Percentiles rank a stretch among this genome's conserved stretches.
Evolutionary conservation across 306 rosid genomes (phyloP).

Genomic region (Hippophae tibetana): DNA sequence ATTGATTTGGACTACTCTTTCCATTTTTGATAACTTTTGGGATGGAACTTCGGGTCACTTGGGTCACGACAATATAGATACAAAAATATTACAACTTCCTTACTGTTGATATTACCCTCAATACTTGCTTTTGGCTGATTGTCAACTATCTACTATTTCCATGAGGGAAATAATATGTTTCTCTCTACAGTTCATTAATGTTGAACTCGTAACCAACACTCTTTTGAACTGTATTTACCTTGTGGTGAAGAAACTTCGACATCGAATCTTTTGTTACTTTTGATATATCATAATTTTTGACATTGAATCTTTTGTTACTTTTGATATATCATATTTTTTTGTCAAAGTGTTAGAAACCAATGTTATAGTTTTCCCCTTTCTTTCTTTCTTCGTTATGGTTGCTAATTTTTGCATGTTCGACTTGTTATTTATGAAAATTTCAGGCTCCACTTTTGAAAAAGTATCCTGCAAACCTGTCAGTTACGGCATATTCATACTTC

Average conservation of each 20-base stretch:
- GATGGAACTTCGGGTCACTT: too few relatives aligned
- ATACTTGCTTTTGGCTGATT: neutral
- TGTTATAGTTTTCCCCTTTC: conserved; percentile 6
- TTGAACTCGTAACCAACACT: neutral
- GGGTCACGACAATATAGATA: too few relatives aligned
- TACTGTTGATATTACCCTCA: neutral
- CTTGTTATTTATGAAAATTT: conserved; percentile 22
- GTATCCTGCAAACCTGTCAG: conserved; percentile 73
- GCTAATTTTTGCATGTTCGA: conserved; percentile 7
- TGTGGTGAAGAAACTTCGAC: too few relatives aligned
- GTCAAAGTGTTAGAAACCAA: conserved; percentile 6
- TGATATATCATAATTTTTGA: neutral
- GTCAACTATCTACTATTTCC: neutral
- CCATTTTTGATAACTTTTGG: too few relatives aligned
- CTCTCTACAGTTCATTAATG: neutral
- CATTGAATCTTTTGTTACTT: neutral
- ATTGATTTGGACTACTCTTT: neutral
- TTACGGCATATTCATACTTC: conserved; percentile 72
- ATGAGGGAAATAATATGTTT: neutral
- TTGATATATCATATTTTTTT: neutral
- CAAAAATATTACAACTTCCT: neutral
- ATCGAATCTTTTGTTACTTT: neutral
- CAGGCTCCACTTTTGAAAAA: conserved; percentile 80
- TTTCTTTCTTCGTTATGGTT: neutral
- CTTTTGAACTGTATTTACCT: neutral